Evolutionary conservation across 495 filamentous ascomycete genomes (phyloP).

Genomic region (Paragyromitra xinjiangensis): DNA sequence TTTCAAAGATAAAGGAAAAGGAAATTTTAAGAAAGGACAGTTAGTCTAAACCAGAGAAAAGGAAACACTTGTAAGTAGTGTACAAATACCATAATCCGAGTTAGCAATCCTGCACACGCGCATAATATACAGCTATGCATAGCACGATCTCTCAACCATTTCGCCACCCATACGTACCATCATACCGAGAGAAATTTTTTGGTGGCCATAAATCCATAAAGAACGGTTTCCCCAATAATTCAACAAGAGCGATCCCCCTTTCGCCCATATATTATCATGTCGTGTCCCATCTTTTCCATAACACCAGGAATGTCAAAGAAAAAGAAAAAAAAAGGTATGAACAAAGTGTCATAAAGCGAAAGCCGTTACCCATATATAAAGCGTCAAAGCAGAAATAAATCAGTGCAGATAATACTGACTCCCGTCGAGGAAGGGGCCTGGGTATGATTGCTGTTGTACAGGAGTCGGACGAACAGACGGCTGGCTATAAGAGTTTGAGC

Average conservation of each 20-base stretch:
- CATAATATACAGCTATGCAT: constrained; percentile 55
- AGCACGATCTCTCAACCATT: constrained; percentile 52
- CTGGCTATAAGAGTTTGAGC: constrained; percentile 57
- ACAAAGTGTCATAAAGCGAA: constrained; percentile 46
- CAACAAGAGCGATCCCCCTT: constrained; percentile 49
- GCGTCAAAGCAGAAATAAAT: constrained; percentile 41
- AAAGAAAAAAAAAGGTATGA: constrained; percentile 43
- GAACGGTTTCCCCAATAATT: constrained; percentile 51
- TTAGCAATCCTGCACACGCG: constrained; percentile 49
- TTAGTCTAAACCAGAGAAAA: constrained; percentile 51
- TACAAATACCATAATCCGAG: constrained; percentile 54
- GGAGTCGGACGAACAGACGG: constrained; percentile 51
- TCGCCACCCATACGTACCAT: constrained; percentile 49
- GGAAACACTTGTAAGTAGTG: constrained; percentile 54
- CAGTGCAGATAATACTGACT: constrained; percentile 42
- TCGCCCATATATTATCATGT: constrained; percentile 48
- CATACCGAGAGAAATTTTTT: constrained; percentile 52
- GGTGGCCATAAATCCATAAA: constrained; percentile 53
- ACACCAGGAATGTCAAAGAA: constrained; percentile 40
- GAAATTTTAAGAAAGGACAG: constrained; percentile 50
- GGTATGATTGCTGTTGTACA: constrained; percentile 57
- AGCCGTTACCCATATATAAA: constrained; percentile 51
- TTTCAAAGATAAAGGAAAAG: constrained; percentile 37
- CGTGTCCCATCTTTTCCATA: constrained; percentile 45
- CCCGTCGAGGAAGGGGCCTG: constrained; percentile 46